Percentiles rank a stretch among this genome's conserved stretches.
These are phyloP conservation scores for Yarrowia divulgata DNA, from an alignment of 805 yeast species.

Conservation along the genomic window DNA sequence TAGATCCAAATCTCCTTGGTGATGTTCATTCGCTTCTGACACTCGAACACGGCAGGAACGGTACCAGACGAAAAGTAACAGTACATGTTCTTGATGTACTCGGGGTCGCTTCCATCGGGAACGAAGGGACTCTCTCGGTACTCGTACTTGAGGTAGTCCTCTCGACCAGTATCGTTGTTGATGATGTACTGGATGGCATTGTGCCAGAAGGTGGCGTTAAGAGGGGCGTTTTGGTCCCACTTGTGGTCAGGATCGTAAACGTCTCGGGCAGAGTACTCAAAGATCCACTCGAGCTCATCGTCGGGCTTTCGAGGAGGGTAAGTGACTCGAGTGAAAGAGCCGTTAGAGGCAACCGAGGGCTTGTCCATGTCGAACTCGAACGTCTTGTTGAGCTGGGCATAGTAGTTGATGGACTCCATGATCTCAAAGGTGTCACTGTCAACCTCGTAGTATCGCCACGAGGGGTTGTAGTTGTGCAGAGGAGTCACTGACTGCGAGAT, in stretches of 20 bases:
- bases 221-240: conserved; percentile 67
- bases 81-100: conserved; percentile 52
- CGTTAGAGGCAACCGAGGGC: conserved; percentile 23
- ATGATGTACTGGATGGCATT: conserved; percentile 48
- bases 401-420: conserved; percentile 66
- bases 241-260: conserved; percentile 58
- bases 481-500: conserved; percentile 73
- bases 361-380: conserved; percentile 48
- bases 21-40: conserved; percentile 41
- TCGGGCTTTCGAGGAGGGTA: conserved; percentile 42
- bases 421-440: conserved; percentile 67
- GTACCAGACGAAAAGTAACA: conserved; percentile 51
- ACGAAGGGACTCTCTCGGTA: conserved; percentile 62
- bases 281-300: conserved; percentile 66
- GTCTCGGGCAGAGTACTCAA: conserved; percentile 57
- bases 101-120: conserved; percentile 55
- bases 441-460: conserved; percentile 75
- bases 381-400: conserved; percentile 63
- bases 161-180: conserved; percentile 54
- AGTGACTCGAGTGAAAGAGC: conserved; percentile 22
- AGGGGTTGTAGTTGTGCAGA: conserved; percentile 64
- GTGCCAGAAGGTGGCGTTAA: conserved; percentile 75
- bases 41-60: conserved; percentile 45
- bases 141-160: conserved; percentile 57
- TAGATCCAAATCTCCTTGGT: conserved; percentile 40